These are phyloP conservation scores for Chlamydomonas sphaeroides DNA, from an alignment of 139 green algal species.

Conservation along the genomic window DNA sequence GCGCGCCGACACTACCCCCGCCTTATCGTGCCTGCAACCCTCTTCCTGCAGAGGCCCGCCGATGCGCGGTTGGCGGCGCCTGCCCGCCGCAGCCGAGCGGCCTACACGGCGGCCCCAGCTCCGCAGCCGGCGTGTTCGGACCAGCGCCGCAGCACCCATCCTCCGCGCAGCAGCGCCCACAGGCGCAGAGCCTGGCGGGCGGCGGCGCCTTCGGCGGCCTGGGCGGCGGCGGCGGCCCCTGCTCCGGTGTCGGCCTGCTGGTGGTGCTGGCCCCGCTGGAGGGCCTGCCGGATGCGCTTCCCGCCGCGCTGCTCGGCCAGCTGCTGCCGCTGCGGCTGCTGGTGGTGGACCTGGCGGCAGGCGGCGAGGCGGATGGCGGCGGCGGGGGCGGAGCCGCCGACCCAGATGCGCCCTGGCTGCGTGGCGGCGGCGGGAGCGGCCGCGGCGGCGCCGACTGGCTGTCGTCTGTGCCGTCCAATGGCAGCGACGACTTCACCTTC, in stretches of 20 bases:
- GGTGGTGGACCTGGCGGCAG: slow-evolving; percentile 2
- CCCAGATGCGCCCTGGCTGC: background rate
- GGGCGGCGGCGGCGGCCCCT: background rate
- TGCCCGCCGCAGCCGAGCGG: background rate
- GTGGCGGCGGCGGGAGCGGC: background rate
- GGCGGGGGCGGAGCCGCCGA: background rate
- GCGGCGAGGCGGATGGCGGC: background rate
- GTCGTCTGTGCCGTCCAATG: too few relatives aligned
- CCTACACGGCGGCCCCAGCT: background rate
- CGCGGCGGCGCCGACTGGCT: background rate
- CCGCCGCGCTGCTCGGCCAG: background rate
- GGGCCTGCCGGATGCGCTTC: background rate
- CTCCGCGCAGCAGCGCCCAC: background rate
- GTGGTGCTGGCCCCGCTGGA: slow-evolving; percentile 30
- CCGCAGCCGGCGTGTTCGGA: slow-evolving; percentile 9
- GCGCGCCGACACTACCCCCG: too few relatives aligned
- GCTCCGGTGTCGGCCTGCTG: background rate
- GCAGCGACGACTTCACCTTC: background rate
- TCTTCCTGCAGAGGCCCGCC: too few relatives aligned
- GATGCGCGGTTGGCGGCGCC: background rate
- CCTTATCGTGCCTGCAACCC: too few relatives aligned
- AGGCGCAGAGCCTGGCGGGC: background rate
- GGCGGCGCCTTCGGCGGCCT: background rate
- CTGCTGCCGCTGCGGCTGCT: slow-evolving; percentile 6
- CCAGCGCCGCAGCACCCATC: too few relatives aligned